These are phyloP conservation scores for Vaccinium macrocarpon DNA, from an alignment of 148 eudicot species.

Conservation along the genomic window DNA sequence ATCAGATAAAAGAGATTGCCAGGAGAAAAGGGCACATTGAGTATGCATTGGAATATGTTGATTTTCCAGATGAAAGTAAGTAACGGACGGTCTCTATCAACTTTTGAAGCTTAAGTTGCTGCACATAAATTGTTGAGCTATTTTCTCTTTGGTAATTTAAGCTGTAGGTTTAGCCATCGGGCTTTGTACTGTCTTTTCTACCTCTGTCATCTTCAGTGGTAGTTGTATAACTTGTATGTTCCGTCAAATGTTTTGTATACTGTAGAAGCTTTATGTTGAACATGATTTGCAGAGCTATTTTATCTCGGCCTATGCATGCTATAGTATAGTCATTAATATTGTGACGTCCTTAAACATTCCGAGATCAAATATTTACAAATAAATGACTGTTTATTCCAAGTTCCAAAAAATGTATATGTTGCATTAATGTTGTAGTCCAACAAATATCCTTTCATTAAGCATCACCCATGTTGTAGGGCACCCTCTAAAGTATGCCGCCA, in stretches of 20 bases:
- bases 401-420: not conserved
- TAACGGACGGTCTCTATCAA: not conserved
- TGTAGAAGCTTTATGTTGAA: not conserved
- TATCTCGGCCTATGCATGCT: not conserved
- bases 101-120: not conserved
- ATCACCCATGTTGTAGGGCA: not conserved
- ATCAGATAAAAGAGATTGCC: slow-evolving; percentile 17
- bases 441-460: not conserved
- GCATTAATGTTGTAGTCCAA: not conserved
- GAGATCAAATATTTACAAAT: not conserved
- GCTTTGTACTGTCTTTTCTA: not conserved
- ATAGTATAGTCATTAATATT: not conserved
- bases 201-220: not conserved
- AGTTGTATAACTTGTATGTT: too few relatives aligned
- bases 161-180: not conserved
- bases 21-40: not conserved
- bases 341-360: not conserved
- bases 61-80: slow-evolving; percentile 30
- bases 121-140: not conserved
- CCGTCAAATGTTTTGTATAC: not conserved
- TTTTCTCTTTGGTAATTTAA: not conserved
- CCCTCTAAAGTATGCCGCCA: not conserved
- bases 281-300: not conserved
- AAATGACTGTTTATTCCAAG: not conserved
- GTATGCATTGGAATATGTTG: slow-evolving; percentile 23